These are phyloP conservation scores for Solanum virginianum DNA, from an alignment of 257 asterid genomes.

Conservation along the genomic window DNA sequence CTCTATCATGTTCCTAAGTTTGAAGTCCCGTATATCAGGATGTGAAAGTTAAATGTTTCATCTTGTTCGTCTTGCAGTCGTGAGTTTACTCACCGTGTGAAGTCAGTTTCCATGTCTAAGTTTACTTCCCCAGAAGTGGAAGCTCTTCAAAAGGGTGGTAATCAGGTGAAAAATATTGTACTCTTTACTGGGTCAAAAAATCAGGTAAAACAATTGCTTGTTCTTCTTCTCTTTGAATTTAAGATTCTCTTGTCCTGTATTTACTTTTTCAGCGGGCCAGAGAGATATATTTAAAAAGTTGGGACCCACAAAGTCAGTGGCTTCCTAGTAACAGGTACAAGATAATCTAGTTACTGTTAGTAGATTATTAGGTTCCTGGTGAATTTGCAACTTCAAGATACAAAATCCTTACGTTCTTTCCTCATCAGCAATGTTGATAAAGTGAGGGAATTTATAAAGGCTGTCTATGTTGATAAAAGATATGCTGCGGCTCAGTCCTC, in stretches of 20 bases:
- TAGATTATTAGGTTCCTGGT: neutral
- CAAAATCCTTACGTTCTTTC: neutral
- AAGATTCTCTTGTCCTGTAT: neutral
- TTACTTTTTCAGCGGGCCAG: slow-evolving; percentile 73
- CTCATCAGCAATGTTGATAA: slow-evolving; percentile 69
- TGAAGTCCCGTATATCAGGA: neutral
- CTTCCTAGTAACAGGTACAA: slow-evolving; percentile 69
- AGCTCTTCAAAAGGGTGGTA: slow-evolving; percentile 91
- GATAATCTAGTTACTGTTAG: neutral
- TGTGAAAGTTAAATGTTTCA: neutral
- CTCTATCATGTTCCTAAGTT: neutral
- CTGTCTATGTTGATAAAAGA: slow-evolving; percentile 48
- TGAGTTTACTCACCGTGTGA: slow-evolving; percentile 97
- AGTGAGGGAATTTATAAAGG: slow-evolving; percentile 68
- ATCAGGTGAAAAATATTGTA: slow-evolving; percentile 49
- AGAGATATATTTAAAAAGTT: slow-evolving; percentile 56
- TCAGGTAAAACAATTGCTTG: neutral
- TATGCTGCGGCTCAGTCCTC: slow-evolving; percentile 43
- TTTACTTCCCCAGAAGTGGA: slow-evolving; percentile 90
- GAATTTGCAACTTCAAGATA: neutral
- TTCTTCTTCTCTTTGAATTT: neutral
- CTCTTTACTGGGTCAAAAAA: neutral
- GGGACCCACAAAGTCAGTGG: slow-evolving; percentile 66
- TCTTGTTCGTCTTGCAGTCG: slow-evolving; percentile 51
- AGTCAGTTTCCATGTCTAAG: slow-evolving; percentile 95